Evolutionary conservation across 1,284 basidiomycete genomes (phyloP), one percentile per base, ranked within the genome.

Genomic region (Coniferiporia weirii): DNA sequence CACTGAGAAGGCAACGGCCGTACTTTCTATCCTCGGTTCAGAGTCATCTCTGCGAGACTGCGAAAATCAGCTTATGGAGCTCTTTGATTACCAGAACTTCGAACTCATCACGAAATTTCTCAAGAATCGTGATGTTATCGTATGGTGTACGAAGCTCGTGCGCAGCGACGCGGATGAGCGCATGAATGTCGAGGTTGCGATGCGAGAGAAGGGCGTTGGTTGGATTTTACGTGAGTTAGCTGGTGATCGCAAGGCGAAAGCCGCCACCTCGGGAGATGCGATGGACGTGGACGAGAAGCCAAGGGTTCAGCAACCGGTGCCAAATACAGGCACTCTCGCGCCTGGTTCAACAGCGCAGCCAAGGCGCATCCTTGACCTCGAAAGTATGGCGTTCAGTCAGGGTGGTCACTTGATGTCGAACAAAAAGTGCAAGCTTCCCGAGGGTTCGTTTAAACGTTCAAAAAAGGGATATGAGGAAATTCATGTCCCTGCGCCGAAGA

Each of bases 401-500:
- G 97, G 96, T 22, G 94, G 93, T 0, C 95, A 98, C 65, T 78
- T 98, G 63, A 99, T 98, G 92, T 93, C 94, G 19, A 97, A 98
- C 76, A 97, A 98, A 74, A 98, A 98, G 76, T 94, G 92, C 74
- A 97, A 95, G 69, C 85, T 99, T 4, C 97, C 96, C 0, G 93
- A 98, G 53, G 97, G 96, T 4, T 98, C 94, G 34, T 96, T 98
- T 83, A 99, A 99, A 76, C 89, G 95, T 35, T 85, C 91, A 34
- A 89, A 91, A 73, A 98, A 98, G 73, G 95, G 96, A 0, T 99
- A 94, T 72, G 97, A 99, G 72, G 97, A 99, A 73, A 97, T 99
- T 53, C 95, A 98, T 67, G 92, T 99, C 1, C 96, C 96, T 0
- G 89, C 93, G 1, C 95, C 95, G 2, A 94, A 95, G 75, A 85